Percentiles rank a stretch among this genome's conserved stretches.
These are phyloP conservation scores for Gonapodya sp. DNA, from an alignment of 192 early-diverging fungal species.

Conservation along the genomic window DNA sequence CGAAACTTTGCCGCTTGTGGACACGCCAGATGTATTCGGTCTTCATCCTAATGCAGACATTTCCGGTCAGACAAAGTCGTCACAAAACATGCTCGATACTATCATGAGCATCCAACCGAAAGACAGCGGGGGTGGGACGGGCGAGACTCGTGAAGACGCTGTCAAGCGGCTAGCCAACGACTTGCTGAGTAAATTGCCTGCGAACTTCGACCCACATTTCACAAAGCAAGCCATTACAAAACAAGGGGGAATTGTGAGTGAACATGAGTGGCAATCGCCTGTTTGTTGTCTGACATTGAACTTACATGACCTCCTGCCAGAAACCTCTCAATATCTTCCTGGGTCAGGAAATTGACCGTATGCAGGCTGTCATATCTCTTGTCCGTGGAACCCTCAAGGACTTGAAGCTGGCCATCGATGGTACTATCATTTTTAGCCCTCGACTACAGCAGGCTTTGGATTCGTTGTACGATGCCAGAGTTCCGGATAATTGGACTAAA, in stretches of 20 bases:
- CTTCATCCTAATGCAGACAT: slow-evolving; percentile 60
- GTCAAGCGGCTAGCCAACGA: slow-evolving; percentile 55
- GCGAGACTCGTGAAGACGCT: slow-evolving; percentile 54
- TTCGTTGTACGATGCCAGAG: slow-evolving; percentile 49
- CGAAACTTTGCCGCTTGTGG: slow-evolving; percentile 43
- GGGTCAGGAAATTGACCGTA: slow-evolving; percentile 53
- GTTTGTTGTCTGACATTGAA: no score
- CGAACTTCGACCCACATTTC: not conserved
- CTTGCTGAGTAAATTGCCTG: slow-evolving; percentile 28
- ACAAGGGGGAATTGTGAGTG: not conserved
- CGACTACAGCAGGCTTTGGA: slow-evolving; percentile 52
- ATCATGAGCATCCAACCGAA: slow-evolving; percentile 48
- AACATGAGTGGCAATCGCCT: slow-evolving; percentile 23
- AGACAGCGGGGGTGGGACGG: slow-evolving; percentile 40
- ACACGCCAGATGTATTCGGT: slow-evolving; percentile 57
- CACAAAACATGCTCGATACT: slow-evolving; percentile 49
- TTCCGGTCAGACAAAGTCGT: slow-evolving; percentile 48
- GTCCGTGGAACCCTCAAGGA: slow-evolving; percentile 44
- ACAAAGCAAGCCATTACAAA: not conserved
- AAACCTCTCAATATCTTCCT: slow-evolving; percentile 59
- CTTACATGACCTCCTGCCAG: slow-evolving; percentile 38
- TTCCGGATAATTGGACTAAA: slow-evolving; percentile 46
- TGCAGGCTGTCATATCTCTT: slow-evolving; percentile 45
- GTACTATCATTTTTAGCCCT: slow-evolving; percentile 49
- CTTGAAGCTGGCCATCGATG: slow-evolving; percentile 55